These are phyloP conservation scores for Ampelocalamus luodianensis DNA, from an alignment of 176 grass and related monocot species.

Conservation along the genomic window DNA sequence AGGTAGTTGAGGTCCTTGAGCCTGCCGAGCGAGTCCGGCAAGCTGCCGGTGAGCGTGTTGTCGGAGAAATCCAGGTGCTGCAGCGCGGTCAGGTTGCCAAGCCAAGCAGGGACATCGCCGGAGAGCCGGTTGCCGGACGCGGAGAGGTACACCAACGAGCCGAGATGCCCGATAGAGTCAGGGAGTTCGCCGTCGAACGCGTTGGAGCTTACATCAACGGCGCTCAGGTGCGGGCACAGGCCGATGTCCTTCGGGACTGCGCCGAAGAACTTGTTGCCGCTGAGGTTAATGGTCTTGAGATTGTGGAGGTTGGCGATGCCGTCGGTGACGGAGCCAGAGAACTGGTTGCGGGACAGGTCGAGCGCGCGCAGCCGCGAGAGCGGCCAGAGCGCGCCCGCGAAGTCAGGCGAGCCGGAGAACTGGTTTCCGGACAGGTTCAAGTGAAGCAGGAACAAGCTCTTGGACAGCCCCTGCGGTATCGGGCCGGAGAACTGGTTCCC, in stretches of 20 bases:
- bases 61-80: slow-evolving; percentile 72
- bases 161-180: slow-evolving; percentile 54
- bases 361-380: slow-evolving; percentile 66
- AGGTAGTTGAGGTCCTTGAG: slow-evolving; percentile 90
- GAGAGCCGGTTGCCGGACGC: slow-evolving; percentile 65
- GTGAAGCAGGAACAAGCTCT: slow-evolving; percentile 67
- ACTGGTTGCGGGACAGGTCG: slow-evolving; percentile 68
- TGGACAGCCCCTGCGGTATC: slow-evolving; percentile 48
- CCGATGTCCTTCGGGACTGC: slow-evolving; percentile 57
- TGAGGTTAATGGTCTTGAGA: slow-evolving; percentile 67
- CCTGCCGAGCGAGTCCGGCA: slow-evolving; percentile 65
- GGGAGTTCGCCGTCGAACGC: slow-evolving; percentile 69
- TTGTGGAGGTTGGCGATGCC: slow-evolving; percentile 67
- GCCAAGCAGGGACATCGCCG: slow-evolving; percentile 63
- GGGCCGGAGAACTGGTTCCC: slow-evolving; percentile 75
- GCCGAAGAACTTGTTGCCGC: slow-evolving; percentile 70
- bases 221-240: slow-evolving; percentile 67
- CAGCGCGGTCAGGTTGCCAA: slow-evolving; percentile 60
- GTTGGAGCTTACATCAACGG: slow-evolving; percentile 72
- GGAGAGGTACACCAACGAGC: slow-evolving; percentile 61
- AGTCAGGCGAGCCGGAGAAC: slow-evolving; percentile 68
- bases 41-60: slow-evolving; percentile 63
- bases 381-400: slow-evolving; percentile 50
- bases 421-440: slow-evolving; percentile 78
- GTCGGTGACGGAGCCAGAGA: slow-evolving; percentile 53